These are phyloP conservation scores for Tetradesmus obliquus DNA, from an alignment of 139 green algal species.

Conservation along the genomic window DNA sequence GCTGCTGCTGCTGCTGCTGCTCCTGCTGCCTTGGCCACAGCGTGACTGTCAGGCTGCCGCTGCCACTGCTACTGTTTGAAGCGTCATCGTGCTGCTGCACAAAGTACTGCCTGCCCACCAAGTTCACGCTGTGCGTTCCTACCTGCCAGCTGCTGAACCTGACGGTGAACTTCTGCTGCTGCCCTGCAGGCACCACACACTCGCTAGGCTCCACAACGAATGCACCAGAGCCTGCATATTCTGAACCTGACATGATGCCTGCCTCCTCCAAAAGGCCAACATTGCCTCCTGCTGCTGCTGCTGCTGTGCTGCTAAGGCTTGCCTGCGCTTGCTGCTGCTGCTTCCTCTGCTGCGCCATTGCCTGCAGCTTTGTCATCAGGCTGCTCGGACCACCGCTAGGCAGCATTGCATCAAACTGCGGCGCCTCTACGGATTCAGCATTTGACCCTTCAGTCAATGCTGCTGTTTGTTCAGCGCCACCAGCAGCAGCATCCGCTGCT, in stretches of 20 bases:
- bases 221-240: background rate
- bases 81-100: background rate
- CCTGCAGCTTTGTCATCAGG: background rate
- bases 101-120: background rate
- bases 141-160: background rate
- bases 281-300: conserved; percentile 1
- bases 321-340: background rate
- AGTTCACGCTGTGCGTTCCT: background rate
- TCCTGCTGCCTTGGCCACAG: background rate
- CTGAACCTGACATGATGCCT: background rate
- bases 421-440: background rate
- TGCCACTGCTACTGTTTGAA: background rate
- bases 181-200: background rate
- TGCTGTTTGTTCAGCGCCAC: background rate
- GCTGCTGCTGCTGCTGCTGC: background rate
- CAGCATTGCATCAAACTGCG: background rate
- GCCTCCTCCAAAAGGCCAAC: background rate
- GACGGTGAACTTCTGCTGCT: conserved; percentile 32
- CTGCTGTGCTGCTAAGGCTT: background rate
- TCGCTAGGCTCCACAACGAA: background rate
- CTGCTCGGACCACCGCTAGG: background rate
- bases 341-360: background rate
- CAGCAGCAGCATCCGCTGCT: background rate
- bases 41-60: background rate
- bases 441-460: background rate